Percentiles rank a stretch among this genome's conserved stretches.
Evolutionary conservation across 1,284 basidiomycete genomes (phyloP).

Genomic region (Leccinum ambiguum): DNA sequence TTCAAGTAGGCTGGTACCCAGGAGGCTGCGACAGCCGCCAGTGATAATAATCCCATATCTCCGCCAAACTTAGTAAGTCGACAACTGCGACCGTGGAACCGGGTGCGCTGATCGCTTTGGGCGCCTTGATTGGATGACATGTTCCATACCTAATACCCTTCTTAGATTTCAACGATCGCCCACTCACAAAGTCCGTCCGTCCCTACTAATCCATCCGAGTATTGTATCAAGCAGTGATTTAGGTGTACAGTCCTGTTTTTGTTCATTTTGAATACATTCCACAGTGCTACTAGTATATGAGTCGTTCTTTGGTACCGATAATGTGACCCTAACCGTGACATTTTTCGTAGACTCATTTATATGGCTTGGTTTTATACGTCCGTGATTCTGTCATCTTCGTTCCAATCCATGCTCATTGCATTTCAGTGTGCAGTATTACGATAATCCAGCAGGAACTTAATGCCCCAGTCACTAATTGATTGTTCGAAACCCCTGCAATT

Average conservation of each 20-base stretch:
- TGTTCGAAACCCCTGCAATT: too few relatives aligned
- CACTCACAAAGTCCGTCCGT: slow-evolving; percentile 16
- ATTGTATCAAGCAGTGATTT: neutral
- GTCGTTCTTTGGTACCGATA: slow-evolving; percentile 13
- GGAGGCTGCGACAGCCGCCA: too few relatives aligned
- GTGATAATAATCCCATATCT: too few relatives aligned
- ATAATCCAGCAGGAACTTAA: slow-evolving; percentile 11
- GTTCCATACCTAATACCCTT: neutral
- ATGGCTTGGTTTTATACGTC: slow-evolving; percentile 23
- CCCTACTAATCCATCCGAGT: neutral
- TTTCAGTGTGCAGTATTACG: slow-evolving; percentile 17
- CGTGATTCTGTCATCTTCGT: neutral
- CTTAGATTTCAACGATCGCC: slow-evolving; percentile 45
- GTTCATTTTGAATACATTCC: slow-evolving; percentile 45
- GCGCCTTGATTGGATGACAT: slow-evolving; percentile 32
- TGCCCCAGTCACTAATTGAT: too few relatives aligned
- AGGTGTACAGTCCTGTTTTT: slow-evolving; percentile 40
- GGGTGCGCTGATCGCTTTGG: too few relatives aligned
- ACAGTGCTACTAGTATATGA: slow-evolving; percentile 33
- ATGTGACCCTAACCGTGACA: neutral
- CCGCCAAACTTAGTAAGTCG: too few relatives aligned
- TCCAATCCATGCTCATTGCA: neutral
- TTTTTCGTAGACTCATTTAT: slow-evolving; percentile 17
- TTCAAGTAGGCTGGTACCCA: too few relatives aligned
- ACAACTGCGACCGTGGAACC: too few relatives aligned